These are phyloP conservation scores for Penicillium steckii DNA, from an alignment of 495 filamentous ascomycete genomes.

Conservation along the genomic window DNA sequence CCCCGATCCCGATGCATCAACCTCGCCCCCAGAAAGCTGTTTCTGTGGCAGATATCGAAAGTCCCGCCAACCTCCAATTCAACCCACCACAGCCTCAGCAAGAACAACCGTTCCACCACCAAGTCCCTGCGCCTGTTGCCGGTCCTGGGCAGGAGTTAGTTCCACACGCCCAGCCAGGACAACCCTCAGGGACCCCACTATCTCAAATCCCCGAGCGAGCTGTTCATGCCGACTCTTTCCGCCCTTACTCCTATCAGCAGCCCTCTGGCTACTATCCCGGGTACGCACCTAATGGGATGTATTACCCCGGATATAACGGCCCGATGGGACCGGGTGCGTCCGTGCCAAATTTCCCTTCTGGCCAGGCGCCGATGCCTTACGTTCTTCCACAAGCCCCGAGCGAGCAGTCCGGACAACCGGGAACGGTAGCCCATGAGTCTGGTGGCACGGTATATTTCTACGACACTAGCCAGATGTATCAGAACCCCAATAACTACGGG, in stretches of 20 bases:
- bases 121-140: conserved; percentile 70
- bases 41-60: conserved; percentile 92
- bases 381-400: conserved; percentile 44
- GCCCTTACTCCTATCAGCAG: conserved; percentile 67
- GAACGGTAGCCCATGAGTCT: conserved; percentile 84
- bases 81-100: conserved; percentile 70
- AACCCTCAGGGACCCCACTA: conserved; percentile 81
- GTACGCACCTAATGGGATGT: conserved; percentile 53
- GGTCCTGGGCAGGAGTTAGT: conserved; percentile 57
- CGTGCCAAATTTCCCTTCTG: conserved; percentile 54
- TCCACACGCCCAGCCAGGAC: conserved; percentile 67
- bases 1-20: conserved; percentile 87
- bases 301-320: conserved; percentile 50
- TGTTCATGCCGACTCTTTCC: conserved; percentile 90
- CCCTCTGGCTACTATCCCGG: conserved; percentile 63
- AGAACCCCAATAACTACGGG: conserved; percentile 48
- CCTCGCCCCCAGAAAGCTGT: conserved; percentile 93
- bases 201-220: conserved; percentile 94
- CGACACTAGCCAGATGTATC: conserved; percentile 66
- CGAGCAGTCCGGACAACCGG: conserved; percentile 52
- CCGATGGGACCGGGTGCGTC: conserved; percentile 52
- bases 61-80: conserved; percentile 67
- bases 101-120: conserved; percentile 87
- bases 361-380: conserved; percentile 43
- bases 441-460: conserved; percentile 97